Percentiles rank a stretch among this genome's conserved stretches.
Evolutionary conservation across 1,284 basidiomycete genomes (phyloP).

Genomic region (Cryptococcus sp.): DNA sequence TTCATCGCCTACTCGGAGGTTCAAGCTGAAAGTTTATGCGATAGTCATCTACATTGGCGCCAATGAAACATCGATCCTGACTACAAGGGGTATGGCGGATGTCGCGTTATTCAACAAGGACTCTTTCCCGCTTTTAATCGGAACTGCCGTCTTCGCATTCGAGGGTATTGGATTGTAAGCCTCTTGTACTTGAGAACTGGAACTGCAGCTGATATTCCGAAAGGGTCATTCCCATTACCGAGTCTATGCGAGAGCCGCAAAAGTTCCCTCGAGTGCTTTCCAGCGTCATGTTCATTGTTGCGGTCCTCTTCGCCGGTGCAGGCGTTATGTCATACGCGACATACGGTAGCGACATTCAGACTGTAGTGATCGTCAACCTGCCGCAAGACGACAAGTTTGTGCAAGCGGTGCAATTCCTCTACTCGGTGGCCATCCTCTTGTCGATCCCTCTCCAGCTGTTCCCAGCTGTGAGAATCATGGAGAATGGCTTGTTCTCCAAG

Average conservation of each 20-base stretch:
- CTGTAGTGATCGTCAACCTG: slow-evolving; percentile 93
- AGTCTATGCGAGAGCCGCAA: slow-evolving; percentile 89
- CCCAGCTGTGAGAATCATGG: slow-evolving; percentile 95
- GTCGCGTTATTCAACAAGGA: slow-evolving; percentile 84
- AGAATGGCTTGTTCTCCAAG: slow-evolving; percentile 86
- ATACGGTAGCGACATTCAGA: slow-evolving; percentile 84
- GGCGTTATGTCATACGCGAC: slow-evolving; percentile 86
- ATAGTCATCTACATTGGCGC: slow-evolving; percentile 76
- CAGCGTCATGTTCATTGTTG: slow-evolving; percentile 74
- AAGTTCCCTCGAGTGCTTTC: slow-evolving; percentile 88
- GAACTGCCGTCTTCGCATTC: slow-evolving; percentile 97
- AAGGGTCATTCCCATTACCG: slow-evolving; percentile 88
- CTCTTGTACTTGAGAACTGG: neutral
- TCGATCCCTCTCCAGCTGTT: slow-evolving; percentile 95
- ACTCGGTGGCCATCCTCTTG: slow-evolving; percentile 86
- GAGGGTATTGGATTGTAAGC: slow-evolving; percentile 91
- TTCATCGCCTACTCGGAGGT: neutral
- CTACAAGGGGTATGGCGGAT: slow-evolving; percentile 71
- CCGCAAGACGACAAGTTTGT: slow-evolving; percentile 83
- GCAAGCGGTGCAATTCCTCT: slow-evolving; percentile 81
- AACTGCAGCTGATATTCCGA: neutral
- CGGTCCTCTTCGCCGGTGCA: slow-evolving; percentile 84
- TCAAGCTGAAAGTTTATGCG: slow-evolving; percentile 8
- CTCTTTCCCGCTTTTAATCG: slow-evolving; percentile 89
- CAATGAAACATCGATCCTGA: slow-evolving; percentile 72